phyloP scores from a whole-genome alignment of 495 filamentous ascomycete genomes.

The Podospora australis region DNA sequence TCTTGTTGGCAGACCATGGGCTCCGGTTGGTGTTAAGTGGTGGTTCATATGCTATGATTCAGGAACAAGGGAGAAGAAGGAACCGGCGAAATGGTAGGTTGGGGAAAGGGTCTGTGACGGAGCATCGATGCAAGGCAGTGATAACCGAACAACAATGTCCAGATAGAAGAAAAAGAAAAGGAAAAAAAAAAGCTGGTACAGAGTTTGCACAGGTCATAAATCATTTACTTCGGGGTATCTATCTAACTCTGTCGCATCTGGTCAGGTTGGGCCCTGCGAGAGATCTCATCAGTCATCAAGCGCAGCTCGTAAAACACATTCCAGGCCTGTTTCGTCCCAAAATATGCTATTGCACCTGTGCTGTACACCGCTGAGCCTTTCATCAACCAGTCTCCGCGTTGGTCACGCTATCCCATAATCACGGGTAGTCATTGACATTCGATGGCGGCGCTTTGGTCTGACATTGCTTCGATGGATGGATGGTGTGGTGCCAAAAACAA shows the following conservation, averaged over 20 bases:
- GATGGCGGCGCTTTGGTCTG: neutral
- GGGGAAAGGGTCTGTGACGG: too few relatives aligned
- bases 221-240: conserved; percentile 31
- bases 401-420: neutral
- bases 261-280: conserved; percentile 11
- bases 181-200: neutral
- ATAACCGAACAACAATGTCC: neutral
- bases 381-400: too few relatives aligned
- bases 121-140: too few relatives aligned
- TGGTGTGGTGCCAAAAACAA: neutral
- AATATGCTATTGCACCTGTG: too few relatives aligned
- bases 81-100: too few relatives aligned
- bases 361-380: too few relatives aligned
- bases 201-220: conserved; percentile 18
- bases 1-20: too few relatives aligned
- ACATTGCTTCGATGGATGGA: neutral
- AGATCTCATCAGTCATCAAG: conserved; percentile 19
- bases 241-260: conserved; percentile 28
- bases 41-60: too few relatives aligned
- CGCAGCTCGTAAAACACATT: conserved; percentile 1
- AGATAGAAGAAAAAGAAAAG: neutral
- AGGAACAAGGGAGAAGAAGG: too few relatives aligned
- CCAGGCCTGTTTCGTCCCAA: too few relatives aligned
- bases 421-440: neutral
- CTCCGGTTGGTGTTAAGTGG: too few relatives aligned